Evolutionary conservation across 148 eudicot species (phyloP).

Genomic region (Vaccinium corymbosum): DNA sequence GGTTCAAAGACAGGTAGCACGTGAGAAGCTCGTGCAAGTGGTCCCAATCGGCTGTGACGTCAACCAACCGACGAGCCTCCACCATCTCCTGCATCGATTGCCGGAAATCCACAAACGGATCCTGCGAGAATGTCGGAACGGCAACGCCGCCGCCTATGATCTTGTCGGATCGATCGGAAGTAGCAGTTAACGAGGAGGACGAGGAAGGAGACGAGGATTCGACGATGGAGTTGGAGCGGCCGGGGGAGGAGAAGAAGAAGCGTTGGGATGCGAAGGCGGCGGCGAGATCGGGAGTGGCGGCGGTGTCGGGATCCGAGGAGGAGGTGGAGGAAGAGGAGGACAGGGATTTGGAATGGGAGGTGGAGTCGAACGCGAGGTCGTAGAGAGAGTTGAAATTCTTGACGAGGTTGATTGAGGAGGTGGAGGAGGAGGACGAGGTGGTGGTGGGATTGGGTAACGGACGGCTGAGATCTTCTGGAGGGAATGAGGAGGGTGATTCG

Average conservation of each 20-base stretch:
- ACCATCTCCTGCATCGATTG: slow-evolving; percentile 96
- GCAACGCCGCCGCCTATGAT: slow-evolving; percentile 41
- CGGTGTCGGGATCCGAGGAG: slow-evolving; percentile 22
- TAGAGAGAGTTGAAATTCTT: slow-evolving; percentile 63
- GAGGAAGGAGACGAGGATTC: slow-evolving; percentile 39
- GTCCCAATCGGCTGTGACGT: slow-evolving; percentile 53
- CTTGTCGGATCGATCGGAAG: neutral
- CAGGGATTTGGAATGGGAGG: slow-evolving; percentile 3
- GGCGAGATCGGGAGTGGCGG: slow-evolving; percentile 53
- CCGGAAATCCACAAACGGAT: slow-evolving; percentile 79
- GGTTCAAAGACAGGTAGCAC: slow-evolving; percentile 67
- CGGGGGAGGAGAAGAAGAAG: slow-evolving; percentile 93
- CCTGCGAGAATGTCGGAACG: slow-evolving; percentile 76
- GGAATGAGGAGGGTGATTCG: neutral
- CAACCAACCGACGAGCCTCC: slow-evolving; percentile 64
- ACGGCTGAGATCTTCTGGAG: slow-evolving; percentile 24
- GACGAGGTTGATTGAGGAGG: slow-evolving; percentile 17
- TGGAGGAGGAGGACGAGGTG: neutral
- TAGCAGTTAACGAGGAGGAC: slow-evolving; percentile 24
- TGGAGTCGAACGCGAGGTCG: slow-evolving; percentile 23
- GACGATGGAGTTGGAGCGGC: slow-evolving; percentile 73
- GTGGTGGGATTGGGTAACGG: slow-evolving; percentile 10
- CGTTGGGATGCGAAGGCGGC: slow-evolving; percentile 63
- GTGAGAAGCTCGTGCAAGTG: slow-evolving; percentile 67
- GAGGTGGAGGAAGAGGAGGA: slow-evolving; percentile 15